These are phyloP conservation scores for Citrus medica DNA, from an alignment of 345 rosid species.

Conservation along the genomic window DNA sequence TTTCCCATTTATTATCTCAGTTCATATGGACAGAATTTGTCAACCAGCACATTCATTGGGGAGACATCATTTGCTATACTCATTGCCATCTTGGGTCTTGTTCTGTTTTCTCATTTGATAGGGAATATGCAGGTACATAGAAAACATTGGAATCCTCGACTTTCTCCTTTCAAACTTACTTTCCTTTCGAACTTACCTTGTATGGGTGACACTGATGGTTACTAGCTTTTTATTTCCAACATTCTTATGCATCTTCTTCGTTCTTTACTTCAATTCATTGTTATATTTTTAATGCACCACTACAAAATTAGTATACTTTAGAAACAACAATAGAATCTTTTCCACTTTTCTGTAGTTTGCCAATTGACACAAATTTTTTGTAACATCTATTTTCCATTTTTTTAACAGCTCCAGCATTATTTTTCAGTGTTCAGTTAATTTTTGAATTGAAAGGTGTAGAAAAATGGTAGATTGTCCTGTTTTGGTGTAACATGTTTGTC, in stretches of 20 bases:
- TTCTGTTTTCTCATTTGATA: conserved; percentile 86
- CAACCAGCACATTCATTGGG: conserved; percentile 77
- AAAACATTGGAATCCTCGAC: neutral
- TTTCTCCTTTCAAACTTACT: neutral
- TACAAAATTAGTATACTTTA: neutral
- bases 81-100: conserved; percentile 79
- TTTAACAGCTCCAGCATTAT: neutral
- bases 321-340: neutral
- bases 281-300: neutral
- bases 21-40: conserved; percentile 89
- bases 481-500: neutral
- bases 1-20: conserved; percentile 37
- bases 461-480: neutral
- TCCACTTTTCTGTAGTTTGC: neutral
- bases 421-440: neutral
- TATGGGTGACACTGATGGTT: neutral
- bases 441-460: neutral
- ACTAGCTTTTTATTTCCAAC: neutral
- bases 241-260: neutral
- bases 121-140: conserved; percentile 90
- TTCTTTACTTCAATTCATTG: neutral
- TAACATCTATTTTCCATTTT: neutral
- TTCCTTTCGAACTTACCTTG: neutral
- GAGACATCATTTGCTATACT: conserved; percentile 88
- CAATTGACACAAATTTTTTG: neutral